Base-by-base conservation (phyloP, 2,329 filamentous ascomycete species). In the Fusarium phyllophilum region DNA sequence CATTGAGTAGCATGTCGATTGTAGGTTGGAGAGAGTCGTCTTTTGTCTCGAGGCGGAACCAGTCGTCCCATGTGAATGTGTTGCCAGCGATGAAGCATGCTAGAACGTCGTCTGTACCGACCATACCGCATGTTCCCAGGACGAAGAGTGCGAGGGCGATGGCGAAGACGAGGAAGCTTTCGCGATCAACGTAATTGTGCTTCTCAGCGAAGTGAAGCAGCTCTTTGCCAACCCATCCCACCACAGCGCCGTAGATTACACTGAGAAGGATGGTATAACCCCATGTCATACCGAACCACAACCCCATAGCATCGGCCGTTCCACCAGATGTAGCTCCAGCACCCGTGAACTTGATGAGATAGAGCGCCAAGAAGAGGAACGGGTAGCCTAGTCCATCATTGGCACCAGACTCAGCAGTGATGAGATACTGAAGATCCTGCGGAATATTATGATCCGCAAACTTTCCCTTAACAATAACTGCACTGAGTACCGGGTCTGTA, bases 1-100 rank as follows among this genome's bases (percentile, higher is more conserved):
- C 90, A 79, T 98, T 98, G 65, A 98, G 91, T 5, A 98, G 87
- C 94, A 97, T 97, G 81, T 98, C 95, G 51, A 98, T 93, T 0
- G 95, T 97, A 0, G 95, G 95, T 80, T 98, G 95, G n/a, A 98
- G 88, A 5, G 93, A 95, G 78, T 98, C 96, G 75, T 97, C 95
- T 76, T 92, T 85, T 0, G 95, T 98, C 81, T 97, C 93, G 3
- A 96, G 85, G 1, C 95, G 92, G 82, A 97, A 98, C 94, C 94
- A 97, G 82, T 97, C 94, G 80, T 97, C 95, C 91, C 94, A 96
- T 0, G 94, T 97, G 75, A 98, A 97, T 2, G 89, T 90, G 78
- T 97, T 97, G 4, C 95, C 95, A 5, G 95, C 95, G 76, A 97
- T 92, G 79, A 98, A 98, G 83, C 94, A 97, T 4, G 95, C 95